phyloP scores from a whole-genome alignment of 176 grass and related monocot genomes.

The Hsuehochloa calcarea region DNA sequence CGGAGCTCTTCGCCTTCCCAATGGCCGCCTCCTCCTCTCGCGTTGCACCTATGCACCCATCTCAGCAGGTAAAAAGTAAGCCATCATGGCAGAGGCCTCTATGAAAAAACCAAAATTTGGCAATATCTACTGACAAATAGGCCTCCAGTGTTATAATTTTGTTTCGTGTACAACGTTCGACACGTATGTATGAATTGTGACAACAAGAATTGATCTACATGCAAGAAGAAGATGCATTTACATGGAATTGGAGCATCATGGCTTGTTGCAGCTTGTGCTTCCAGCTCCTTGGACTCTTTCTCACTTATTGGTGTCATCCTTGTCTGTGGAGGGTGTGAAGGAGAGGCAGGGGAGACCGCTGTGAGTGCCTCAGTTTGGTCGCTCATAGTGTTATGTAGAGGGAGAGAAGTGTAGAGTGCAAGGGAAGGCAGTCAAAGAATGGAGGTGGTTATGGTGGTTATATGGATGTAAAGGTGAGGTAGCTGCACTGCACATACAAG shows the following conservation, averaged over 20 bases:
- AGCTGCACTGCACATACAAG: conserved; percentile 1
- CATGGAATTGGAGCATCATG: not conserved
- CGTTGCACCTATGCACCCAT: not conserved
- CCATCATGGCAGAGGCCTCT: not conserved
- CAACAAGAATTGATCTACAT: not conserved
- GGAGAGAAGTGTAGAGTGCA: conserved; percentile 62
- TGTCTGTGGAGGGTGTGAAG: not conserved
- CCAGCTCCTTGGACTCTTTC: not conserved
- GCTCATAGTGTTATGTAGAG: conserved; percentile 31
- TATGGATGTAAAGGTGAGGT: conserved; percentile 30
- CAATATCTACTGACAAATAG: not conserved
- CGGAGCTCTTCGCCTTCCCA: not conserved
- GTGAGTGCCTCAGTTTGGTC: conserved; percentile 39
- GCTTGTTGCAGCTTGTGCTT: not conserved
- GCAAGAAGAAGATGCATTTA: not conserved
- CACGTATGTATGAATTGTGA: not conserved
- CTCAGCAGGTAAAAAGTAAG: not conserved
- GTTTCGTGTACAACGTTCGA: no score
- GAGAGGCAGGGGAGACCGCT: not conserved
- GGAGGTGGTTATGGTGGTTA: conserved; percentile 77
- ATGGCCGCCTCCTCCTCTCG: not conserved
- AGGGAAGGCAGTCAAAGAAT: conserved; percentile 64
- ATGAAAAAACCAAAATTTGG: not conserved
- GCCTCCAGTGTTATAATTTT: no score
- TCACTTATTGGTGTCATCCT: conserved; percentile 29